Evolutionary conservation across 805 yeast species (phyloP), one percentile per base, ranked within the genome.

Genomic region (Saccharomycopsis oosterbeekiorum): DNA sequence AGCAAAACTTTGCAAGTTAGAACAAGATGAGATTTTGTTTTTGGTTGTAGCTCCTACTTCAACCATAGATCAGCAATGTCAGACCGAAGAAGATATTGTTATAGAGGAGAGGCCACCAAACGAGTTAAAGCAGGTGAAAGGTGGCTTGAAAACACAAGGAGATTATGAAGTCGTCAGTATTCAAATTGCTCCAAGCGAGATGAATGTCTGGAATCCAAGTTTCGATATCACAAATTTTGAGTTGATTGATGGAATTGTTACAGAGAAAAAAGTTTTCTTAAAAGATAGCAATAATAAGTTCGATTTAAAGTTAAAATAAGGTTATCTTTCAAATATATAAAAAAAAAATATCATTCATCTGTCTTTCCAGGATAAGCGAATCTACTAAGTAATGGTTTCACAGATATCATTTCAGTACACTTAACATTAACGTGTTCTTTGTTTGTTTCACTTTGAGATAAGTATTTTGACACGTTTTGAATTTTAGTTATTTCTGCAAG

Each of bases 41-140:
- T 84, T 89, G 55, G 97, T 94, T 10, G 98, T 97, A 36, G 98
- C 97, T 1, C 98, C 98, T 58, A 88, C 82, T 55, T 91, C 97
- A 0, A 90, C 98, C 0, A 84, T 93, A 65, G 99, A 93, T 71
- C 73, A 79, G 63, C 73, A 76, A 9, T 87, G 90, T 1, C 68
- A 74, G 12, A 71, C 81, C 2, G 98, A 98, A 24, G 86, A 80
- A 41, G 84, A 80, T 12, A 93, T 94, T 60, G 80, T 83, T 34
- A 92, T 93, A 50, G 99, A 93, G 74, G 89, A 90, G 71, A 83
- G 99, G 68, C 93, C 96, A 9, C 76, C 86, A 1, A 74, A 79
- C 55, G 99, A 93, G 70, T 78, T 94, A 64, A 86, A 91, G 36
- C 79, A 84, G 36, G 81, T 93, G 40, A 80, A 81, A 63, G 98